Evolutionary conservation across 2,329 filamentous ascomycete species (phyloP).

Genomic region (Domatiomyces catenatus): DNA sequence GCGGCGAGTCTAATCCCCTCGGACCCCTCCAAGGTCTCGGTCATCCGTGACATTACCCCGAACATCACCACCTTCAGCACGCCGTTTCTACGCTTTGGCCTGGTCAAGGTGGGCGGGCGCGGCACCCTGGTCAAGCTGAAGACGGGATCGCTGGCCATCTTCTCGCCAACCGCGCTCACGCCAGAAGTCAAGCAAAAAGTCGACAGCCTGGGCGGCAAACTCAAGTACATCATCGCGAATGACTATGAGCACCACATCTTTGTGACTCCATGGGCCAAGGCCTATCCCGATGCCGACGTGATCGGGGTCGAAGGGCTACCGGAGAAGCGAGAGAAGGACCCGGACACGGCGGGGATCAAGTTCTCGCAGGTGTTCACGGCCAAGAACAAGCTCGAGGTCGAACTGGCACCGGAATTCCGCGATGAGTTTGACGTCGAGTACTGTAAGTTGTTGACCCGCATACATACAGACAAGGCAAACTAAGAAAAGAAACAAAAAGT

Average conservation of each 20-base stretch:
- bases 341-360: conserved; percentile 39
- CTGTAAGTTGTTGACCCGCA: no score
- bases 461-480: no score
- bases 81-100: conserved; percentile 70
- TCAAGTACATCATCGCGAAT: conserved; percentile 72
- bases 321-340: conserved; percentile 57
- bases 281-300: conserved; percentile 63
- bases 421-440: conserved; percentile 75
- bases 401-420: conserved; percentile 65
- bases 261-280: conserved; percentile 66
- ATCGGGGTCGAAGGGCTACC: conserved; percentile 69
- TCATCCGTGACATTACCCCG: conserved; percentile 66
- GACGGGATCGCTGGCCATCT: conserved; percentile 66
- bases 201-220: conserved; percentile 48
- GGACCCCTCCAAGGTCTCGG: conserved; percentile 71
- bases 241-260: conserved; percentile 95
- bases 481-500: conserved; percentile 26
- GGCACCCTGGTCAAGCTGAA: conserved; percentile 71
- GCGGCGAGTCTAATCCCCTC: conserved; percentile 43
- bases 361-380: conserved; percentile 56
- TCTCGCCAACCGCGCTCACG: conserved; percentile 80
- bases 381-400: conserved; percentile 32
- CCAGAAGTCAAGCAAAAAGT: conserved; percentile 49
- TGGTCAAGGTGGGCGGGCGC: conserved; percentile 68
- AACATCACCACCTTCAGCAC: conserved; percentile 53